phyloP scores from a whole-genome alignment of 1,284 basidiomycete genomes.

The Trichosporon sp. region DNA sequence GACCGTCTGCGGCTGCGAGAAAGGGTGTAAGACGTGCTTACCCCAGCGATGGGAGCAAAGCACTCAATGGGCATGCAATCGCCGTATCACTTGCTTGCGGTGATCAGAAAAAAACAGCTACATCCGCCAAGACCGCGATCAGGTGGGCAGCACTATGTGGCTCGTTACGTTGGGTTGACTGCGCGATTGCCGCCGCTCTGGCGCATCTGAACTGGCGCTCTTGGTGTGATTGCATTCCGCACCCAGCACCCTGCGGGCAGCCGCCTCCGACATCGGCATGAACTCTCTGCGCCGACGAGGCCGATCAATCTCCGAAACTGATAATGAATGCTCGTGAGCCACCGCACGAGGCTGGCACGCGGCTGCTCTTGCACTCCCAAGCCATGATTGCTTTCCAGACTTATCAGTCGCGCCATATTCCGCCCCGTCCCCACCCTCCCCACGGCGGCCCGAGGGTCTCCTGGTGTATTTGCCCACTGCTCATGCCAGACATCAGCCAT shows the following conservation, averaged over 20 bases:
- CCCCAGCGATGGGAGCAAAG: background rate
- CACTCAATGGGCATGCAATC: background rate
- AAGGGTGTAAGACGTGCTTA: background rate
- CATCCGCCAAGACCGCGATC: background rate
- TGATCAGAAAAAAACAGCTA: background rate
- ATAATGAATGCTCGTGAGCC: background rate
- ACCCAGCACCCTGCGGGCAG: background rate
- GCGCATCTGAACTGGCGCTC: too few relatives aligned
- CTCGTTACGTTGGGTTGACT: background rate
- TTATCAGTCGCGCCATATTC: background rate
- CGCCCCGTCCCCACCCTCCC: too few relatives aligned
- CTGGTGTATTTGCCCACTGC: too few relatives aligned
- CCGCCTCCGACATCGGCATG: slow-evolving; percentile 5
- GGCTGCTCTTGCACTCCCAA: too few relatives aligned
- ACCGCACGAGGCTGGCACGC: background rate
- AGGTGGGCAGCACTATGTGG: background rate
- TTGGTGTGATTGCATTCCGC: background rate
- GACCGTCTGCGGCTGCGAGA: background rate
- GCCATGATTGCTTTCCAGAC: too few relatives aligned
- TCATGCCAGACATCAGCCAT: too few relatives aligned
- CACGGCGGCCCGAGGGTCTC: too few relatives aligned
- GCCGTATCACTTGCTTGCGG: background rate
- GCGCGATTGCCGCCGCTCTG: background rate
- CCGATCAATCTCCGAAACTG: background rate
- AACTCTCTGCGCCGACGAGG: background rate